Conservation (phyloP, 2,329 filamentous ascomycete species). For the Phialophora verrucosa region DNA sequence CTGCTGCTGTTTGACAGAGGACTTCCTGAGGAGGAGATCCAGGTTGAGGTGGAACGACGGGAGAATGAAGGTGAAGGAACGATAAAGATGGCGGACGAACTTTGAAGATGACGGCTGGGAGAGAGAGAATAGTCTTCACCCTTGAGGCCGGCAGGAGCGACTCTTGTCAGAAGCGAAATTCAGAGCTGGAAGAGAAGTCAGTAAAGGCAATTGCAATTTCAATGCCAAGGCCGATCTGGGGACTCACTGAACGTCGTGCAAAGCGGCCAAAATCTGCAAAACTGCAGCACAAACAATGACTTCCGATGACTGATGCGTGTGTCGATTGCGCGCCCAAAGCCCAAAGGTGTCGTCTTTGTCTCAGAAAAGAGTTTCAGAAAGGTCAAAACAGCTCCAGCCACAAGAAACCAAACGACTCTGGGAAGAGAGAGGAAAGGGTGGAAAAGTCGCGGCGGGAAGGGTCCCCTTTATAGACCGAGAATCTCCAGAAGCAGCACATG, state of each 20-base stretch:
- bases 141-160: constrained; percentile 3
- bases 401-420: not conserved
- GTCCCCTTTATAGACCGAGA: not conserved
- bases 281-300: not conserved
- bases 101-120: not conserved
- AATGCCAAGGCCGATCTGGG: constrained; percentile 4
- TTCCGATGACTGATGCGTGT: not conserved
- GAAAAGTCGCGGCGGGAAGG: not conserved
- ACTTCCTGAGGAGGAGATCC: not conserved
- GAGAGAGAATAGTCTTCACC: not conserved
- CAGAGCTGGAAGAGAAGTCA: constrained; percentile 1
- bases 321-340: not conserved
- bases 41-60: not conserved
- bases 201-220: not conserved
- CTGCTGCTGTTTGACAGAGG: not conserved
- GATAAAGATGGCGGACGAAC: not conserved
- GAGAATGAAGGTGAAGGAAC: constrained; percentile 2
- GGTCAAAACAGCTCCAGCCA: not conserved
- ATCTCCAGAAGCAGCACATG: not conserved
- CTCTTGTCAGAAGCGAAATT: not conserved
- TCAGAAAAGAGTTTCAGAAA: not conserved
- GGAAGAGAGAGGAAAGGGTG: not conserved
- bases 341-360: constrained; percentile 1
- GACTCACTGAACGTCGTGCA: not conserved
- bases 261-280: not conserved